These are phyloP conservation scores for Sarcodon aspratus DNA, from an alignment of 768 basidiomycete genomes.

Conservation along the genomic window DNA sequence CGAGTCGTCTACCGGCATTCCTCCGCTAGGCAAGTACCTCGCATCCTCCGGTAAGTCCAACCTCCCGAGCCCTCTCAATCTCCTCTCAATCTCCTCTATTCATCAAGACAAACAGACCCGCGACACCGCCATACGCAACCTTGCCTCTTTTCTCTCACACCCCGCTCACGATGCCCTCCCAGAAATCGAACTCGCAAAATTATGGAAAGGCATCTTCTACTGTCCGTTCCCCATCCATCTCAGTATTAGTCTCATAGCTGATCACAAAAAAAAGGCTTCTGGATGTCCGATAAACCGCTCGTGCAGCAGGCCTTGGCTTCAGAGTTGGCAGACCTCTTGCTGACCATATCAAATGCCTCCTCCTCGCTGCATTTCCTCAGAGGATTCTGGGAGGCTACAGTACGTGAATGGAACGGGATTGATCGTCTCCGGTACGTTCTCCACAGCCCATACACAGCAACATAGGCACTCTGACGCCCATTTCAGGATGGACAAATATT, in stretches of 20 bases:
- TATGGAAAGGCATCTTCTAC: constrained; percentile 98
- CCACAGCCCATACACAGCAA: not conserved
- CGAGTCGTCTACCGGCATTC: not conserved
- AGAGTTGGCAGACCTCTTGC: constrained; percentile 72
- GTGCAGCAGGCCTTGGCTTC: constrained; percentile 88
- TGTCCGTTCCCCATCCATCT: constrained; percentile 36
- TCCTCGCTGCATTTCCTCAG: constrained; percentile 57
- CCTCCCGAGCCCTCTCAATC: not conserved
- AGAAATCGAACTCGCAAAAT: constrained; percentile 72
- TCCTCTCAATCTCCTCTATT: not conserved
- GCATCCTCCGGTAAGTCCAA: not conserved
- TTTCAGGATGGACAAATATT: constrained; percentile 89
- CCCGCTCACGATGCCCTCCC: constrained; percentile 44
- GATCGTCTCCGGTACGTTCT: constrained; percentile 71
- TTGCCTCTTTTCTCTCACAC: constrained; percentile 71
- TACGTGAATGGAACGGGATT: constrained; percentile 90
- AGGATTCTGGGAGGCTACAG: constrained; percentile 86
- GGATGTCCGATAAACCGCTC: constrained; percentile 74
- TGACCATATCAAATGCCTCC: constrained; percentile 47
- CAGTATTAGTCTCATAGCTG: not conserved
- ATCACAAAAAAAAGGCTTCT: not conserved
- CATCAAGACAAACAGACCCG: not conserved
- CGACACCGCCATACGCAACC: constrained; percentile 79
- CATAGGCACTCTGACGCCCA: not conserved
- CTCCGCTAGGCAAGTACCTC: not conserved